A percentile compares a stretch with the other conserved stretches of the same genome.
phyloP scores from a whole-genome alignment of 768 basidiomycete species.

The Kwoniella dejecticola region DNA sequence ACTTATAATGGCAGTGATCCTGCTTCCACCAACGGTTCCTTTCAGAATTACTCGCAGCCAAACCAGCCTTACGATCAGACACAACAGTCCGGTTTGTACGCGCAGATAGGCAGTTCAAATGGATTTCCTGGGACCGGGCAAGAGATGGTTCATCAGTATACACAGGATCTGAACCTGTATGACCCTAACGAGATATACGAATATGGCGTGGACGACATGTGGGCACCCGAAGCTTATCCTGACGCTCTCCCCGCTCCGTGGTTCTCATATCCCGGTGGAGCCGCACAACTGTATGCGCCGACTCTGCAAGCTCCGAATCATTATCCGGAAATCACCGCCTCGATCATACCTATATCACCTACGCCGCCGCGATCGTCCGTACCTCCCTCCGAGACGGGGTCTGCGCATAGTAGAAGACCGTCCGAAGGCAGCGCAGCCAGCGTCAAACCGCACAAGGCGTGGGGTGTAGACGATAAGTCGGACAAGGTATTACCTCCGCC shows the following conservation, averaged over 20 bases:
- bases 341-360: constrained; percentile 12
- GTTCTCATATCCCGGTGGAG: constrained; percentile 47
- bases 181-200: not conserved
- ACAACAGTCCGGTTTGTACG: not conserved
- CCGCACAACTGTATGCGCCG: constrained; percentile 40
- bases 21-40: no score
- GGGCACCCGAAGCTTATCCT: constrained; percentile 51
- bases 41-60: no score
- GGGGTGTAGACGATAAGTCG: constrained; percentile 50
- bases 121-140: not conserved
- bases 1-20: no score
- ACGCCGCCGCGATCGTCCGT: constrained; percentile 7
- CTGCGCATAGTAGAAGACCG: not conserved
- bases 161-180: not conserved
- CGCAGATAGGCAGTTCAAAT: not conserved
- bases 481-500: constrained; percentile 26
- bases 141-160: not conserved
- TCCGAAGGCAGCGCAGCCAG: not conserved
- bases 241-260: constrained; percentile 50
- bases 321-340: constrained; percentile 24
- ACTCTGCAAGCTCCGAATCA: constrained; percentile 26
- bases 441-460: constrained; percentile 48
- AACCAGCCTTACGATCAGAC: not conserved
- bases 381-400: not conserved
- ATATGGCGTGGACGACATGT: constrained; percentile 34